These are phyloP conservation scores for Plasmodium knowlesi DNA, from an alignment of 169 alveolate species.

Conservation along the genomic window DNA sequence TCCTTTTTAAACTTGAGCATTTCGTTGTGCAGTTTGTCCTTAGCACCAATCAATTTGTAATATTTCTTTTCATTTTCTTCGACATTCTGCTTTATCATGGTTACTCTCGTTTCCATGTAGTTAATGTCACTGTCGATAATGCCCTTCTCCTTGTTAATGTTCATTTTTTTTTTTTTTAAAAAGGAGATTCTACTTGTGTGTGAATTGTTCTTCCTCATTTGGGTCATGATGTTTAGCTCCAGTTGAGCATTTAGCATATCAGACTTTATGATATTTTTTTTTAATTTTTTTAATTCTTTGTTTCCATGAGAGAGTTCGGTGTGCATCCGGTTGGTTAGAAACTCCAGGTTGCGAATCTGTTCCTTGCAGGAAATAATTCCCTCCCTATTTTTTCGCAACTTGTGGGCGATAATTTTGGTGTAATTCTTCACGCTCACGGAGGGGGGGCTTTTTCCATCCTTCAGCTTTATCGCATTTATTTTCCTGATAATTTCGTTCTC, in stretches of 20 bases:
- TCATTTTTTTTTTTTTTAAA: slow-evolving; percentile 48
- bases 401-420: slow-evolving; percentile 36
- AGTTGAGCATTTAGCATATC: slow-evolving; percentile 13
- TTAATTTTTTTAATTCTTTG: slow-evolving; percentile 62
- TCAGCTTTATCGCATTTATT: slow-evolving; percentile 41
- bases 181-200: slow-evolving; percentile 20
- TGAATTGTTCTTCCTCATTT: slow-evolving; percentile 26
- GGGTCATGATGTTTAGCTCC: slow-evolving; percentile 11
- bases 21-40: slow-evolving; percentile 71
- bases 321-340: slow-evolving; percentile 7
- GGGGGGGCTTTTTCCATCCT: slow-evolving; percentile 47
- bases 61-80: slow-evolving; percentile 19
- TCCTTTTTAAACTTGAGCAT: slow-evolving; percentile 53
- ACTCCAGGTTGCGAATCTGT: slow-evolving; percentile 21
- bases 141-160: slow-evolving; percentile 33
- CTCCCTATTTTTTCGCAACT: slow-evolving; percentile 50
- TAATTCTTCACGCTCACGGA: slow-evolving; percentile 36
- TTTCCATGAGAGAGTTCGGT: slow-evolving; percentile 35
- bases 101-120: slow-evolving; percentile 39
- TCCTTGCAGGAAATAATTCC: slow-evolving; percentile 56
- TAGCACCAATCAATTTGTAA: slow-evolving; percentile 7
- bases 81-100: slow-evolving; percentile 21
- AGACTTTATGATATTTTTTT: slow-evolving; percentile 10
- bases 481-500: slow-evolving; percentile 59
- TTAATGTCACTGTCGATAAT: slow-evolving; percentile 37